Evolutionary conservation across 2,329 filamentous ascomycete species (phyloP).

Genomic region (Fusarium dimerum): DNA sequence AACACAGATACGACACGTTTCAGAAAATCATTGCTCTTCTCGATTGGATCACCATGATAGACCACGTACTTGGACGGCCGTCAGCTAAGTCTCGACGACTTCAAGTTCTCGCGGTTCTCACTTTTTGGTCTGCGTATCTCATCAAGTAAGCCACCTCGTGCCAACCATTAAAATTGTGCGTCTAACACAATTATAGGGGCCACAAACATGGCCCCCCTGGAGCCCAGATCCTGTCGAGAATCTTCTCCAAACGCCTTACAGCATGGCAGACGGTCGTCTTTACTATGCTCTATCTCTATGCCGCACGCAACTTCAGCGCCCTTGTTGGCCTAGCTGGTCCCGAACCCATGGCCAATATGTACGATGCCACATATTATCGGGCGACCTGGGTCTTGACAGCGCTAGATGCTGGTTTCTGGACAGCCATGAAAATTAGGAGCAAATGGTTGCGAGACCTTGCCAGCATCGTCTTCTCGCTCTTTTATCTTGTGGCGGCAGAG

Average conservation of each 20-base stretch:
- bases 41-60: slow-evolving; percentile 54
- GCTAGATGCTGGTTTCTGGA: slow-evolving; percentile 96
- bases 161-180: slow-evolving; percentile 2
- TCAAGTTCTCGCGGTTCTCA: slow-evolving; percentile 86
- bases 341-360: slow-evolving; percentile 91
- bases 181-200: slow-evolving; percentile 57
- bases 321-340: slow-evolving; percentile 88
- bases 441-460: slow-evolving; percentile 82
- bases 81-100: slow-evolving; percentile 90
- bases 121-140: slow-evolving; percentile 88
- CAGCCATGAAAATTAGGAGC: slow-evolving; percentile 83
- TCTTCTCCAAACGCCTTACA: slow-evolving; percentile 72
- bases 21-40: not conserved
- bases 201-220: slow-evolving; percentile 85
- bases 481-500: slow-evolving; percentile 91
- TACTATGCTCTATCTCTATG: slow-evolving; percentile 88
- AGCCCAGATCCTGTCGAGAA: slow-evolving; percentile 68
- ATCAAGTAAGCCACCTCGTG: slow-evolving; percentile 56
- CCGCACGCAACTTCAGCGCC: slow-evolving; percentile 90
- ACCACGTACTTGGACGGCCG: slow-evolving; percentile 89
- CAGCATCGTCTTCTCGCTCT: slow-evolving; percentile 81
- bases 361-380: slow-evolving; percentile 88
- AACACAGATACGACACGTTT: too few relatives aligned
- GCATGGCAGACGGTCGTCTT: slow-evolving; percentile 87
- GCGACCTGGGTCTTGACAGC: slow-evolving; percentile 97